phyloP scores from a whole-genome alignment of 2,329 filamentous ascomycete genomes.

The Fusarium tanahbumbuense region DNA sequence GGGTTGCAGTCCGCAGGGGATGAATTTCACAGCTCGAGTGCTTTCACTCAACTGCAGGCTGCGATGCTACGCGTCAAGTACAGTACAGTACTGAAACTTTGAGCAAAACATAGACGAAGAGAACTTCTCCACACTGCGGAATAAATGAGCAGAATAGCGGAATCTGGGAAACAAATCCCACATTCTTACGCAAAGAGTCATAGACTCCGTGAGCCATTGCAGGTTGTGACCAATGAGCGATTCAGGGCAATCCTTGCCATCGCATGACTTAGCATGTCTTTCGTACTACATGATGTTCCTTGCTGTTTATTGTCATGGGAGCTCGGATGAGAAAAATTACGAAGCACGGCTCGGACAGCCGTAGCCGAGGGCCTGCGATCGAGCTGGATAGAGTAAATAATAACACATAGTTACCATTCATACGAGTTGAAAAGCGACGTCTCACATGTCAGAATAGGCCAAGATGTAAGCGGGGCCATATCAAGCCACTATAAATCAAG shows the following conservation, averaged over 20 bases:
- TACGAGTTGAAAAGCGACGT: not conserved
- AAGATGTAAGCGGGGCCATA: not conserved
- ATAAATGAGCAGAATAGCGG: not conserved
- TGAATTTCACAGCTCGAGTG: not conserved
- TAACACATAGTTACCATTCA: not conserved
- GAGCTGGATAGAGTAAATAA: too few relatives aligned
- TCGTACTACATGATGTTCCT: not conserved
- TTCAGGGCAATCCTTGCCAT: not conserved
- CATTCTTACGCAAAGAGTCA: not conserved
- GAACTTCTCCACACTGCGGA: not conserved
- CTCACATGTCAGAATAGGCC: too few relatives aligned
- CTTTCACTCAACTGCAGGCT: not conserved
- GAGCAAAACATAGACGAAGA: not conserved
- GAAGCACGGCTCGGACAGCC: not conserved
- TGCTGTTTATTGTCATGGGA: not conserved
- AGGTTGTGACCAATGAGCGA: too few relatives aligned
- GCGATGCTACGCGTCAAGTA: not conserved
- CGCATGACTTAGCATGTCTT: not conserved
- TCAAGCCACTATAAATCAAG: not conserved
- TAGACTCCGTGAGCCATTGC: not conserved
- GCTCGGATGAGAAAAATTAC: too few relatives aligned
- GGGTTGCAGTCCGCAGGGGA: not conserved
- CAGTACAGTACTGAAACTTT: not conserved
- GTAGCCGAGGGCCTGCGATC: not conserved
- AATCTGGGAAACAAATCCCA: not conserved